A percentile compares a stretch with the other conserved stretches of the same genome.
These are phyloP conservation scores for Botrytis pseudocinerea DNA, from an alignment of 2,329 filamentous ascomycete genomes.

Conservation along the genomic window DNA sequence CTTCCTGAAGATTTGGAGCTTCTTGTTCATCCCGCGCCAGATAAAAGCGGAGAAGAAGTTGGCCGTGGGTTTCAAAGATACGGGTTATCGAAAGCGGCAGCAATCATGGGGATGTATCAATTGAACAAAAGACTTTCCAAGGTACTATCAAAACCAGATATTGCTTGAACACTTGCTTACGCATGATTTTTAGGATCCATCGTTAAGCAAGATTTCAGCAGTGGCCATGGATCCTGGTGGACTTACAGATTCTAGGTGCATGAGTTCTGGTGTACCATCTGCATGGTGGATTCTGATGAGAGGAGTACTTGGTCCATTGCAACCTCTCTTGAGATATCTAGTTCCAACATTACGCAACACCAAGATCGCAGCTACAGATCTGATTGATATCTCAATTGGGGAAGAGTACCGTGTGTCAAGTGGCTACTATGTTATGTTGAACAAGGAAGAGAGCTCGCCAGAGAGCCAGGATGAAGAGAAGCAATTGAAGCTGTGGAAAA, in stretches of 20 bases:
- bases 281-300: background rate
- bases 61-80: conserved; percentile 15
- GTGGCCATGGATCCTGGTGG: conserved; percentile 1
- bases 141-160: background rate
- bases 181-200: background rate
- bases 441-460: conserved; percentile 1
- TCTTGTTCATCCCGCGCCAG: background rate
- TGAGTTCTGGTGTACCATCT: background rate
- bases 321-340: background rate
- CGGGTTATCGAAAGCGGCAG: background rate
- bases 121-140: conserved; percentile 5
- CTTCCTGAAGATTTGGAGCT: conserved; percentile 2
- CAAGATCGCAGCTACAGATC: background rate
- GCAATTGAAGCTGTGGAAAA: conserved; percentile 10
- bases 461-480: conserved; percentile 5
- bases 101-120: conserved; percentile 10
- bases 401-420: background rate
- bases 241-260: background rate
- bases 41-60: background rate
- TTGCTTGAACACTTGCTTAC: background rate
- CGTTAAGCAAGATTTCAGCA: conserved; percentile 2
- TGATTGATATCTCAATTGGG: conserved; percentile 8
- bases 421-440: conserved; percentile 4
- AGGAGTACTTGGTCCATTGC: conserved; percentile 3
- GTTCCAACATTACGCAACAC: background rate